A percentile compares a stretch with the other conserved stretches of the same genome.
Evolutionary conservation across 352 stramenopile genomes (phyloP).

Genomic region (Elongisporangium prolatum): DNA sequence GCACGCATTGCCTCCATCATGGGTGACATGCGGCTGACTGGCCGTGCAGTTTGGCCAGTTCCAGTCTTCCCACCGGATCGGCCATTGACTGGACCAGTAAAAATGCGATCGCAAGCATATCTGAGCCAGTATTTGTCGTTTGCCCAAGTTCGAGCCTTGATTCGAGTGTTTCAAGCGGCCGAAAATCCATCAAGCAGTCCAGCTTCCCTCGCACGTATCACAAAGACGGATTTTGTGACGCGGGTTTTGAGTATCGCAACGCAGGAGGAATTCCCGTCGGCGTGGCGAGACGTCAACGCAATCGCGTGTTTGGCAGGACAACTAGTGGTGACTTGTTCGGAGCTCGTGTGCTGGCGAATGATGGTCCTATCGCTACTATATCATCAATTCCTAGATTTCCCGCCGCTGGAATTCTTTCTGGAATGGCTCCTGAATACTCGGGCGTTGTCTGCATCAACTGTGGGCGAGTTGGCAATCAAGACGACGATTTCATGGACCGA

Average conservation of each 20-base stretch:
- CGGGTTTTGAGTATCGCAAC: constrained; percentile 25
- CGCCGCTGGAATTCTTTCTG: constrained; percentile 21
- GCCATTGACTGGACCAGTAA: constrained; percentile 5
- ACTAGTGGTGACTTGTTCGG: constrained; percentile 6
- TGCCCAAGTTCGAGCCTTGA: constrained; percentile 13
- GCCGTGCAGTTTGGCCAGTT: constrained; percentile 17
- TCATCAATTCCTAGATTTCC: constrained; percentile 25
- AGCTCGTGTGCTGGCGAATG: constrained; percentile 24
- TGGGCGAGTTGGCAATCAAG: background rate
- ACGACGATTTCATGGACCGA: constrained; percentile 11
- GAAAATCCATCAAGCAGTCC: constrained; percentile 3
- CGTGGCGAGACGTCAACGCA: constrained; percentile 26
- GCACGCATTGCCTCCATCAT: constrained; percentile 19
- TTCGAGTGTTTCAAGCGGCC: constrained; percentile 6
- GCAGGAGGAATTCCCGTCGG: constrained; percentile 23
- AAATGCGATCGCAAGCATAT: constrained; percentile 8
- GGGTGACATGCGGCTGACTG: constrained; percentile 9
- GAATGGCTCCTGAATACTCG: constrained; percentile 4
- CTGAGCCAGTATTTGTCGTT: constrained; percentile 22
- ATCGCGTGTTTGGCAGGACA: constrained; percentile 31
- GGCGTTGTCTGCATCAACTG: background rate
- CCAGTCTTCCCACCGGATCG: constrained; percentile 1
- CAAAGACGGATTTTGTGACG: constrained; percentile 31
- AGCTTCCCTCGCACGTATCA: constrained; percentile 1
- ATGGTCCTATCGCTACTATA: constrained; percentile 38